Evolutionary conservation across 495 filamentous ascomycete genomes (phyloP).

Genomic region (Podospora bellae-mahoneyi): DNA sequence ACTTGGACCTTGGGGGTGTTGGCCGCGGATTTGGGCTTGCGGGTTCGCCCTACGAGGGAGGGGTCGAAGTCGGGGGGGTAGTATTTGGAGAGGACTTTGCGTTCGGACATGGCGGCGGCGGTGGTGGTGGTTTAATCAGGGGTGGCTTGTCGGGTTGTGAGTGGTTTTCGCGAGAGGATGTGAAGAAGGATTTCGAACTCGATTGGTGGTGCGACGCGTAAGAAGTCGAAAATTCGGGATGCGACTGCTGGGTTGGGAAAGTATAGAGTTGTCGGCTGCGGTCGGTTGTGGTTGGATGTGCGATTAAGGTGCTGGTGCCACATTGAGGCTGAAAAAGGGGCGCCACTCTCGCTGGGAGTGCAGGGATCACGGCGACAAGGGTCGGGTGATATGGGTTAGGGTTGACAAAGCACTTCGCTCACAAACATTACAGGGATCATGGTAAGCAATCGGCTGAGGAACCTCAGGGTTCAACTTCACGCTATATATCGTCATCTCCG

Average conservation of each 20-base stretch:
- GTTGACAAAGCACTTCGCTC: background rate
- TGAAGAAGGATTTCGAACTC: background rate
- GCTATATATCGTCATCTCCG: background rate
- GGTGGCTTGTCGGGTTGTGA: too few relatives aligned
- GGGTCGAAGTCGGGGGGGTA: slow-evolving; percentile 99
- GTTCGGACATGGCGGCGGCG: slow-evolving; percentile 74
- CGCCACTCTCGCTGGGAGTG: background rate
- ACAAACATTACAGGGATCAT: background rate
- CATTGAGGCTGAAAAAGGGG: background rate
- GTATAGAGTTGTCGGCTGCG: background rate
- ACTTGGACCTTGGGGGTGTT: slow-evolving; percentile 68
- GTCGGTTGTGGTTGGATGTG: background rate
- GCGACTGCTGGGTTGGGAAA: background rate
- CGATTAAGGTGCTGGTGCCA: background rate
- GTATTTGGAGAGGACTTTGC: slow-evolving; percentile 80
- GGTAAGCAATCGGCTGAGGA: background rate
- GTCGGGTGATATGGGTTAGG: background rate
- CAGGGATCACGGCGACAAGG: background rate
- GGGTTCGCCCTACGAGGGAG: slow-evolving; percentile 64
- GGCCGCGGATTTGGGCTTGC: slow-evolving; percentile 54
- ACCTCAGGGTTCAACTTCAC: too few relatives aligned
- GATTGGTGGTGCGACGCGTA: background rate
- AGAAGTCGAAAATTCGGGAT: background rate
- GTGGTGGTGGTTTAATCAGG: background rate
- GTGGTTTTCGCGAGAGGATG: too few relatives aligned